phyloP scores from a whole-genome alignment of 305 asterid species.

The Ilex paraguariensis region DNA sequence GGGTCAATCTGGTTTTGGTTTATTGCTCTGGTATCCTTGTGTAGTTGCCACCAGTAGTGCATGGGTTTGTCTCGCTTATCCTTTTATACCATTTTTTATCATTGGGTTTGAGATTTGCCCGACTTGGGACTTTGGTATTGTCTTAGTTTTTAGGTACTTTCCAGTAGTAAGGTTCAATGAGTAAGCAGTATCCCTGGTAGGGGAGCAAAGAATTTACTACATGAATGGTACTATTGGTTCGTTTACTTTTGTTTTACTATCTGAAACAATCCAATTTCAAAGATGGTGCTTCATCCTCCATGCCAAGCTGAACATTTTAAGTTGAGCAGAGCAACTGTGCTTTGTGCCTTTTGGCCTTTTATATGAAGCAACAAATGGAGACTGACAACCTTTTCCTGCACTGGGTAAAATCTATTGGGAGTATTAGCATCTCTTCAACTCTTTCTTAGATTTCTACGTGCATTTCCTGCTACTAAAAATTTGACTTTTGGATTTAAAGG shows the following conservation, averaged over 20 bases:
- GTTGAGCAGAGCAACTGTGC: conserved; percentile 46
- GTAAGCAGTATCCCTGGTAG: conserved; percentile 42
- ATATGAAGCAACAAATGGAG: conserved; percentile 59
- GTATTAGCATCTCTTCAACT: conserved; percentile 57
- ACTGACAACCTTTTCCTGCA: conserved; percentile 44
- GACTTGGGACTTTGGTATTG: conserved; percentile 33
- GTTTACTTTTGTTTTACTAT: conserved; percentile 13
- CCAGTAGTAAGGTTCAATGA: conserved; percentile 31
- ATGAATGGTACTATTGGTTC: conserved; percentile 14
- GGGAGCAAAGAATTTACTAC: conserved; percentile 22
- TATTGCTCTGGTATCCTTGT: conserved; percentile 47
- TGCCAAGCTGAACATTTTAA: conserved; percentile 50
- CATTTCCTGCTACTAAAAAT: conserved; percentile 61
- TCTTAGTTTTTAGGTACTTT: conserved; percentile 48
- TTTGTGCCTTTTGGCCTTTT: conserved; percentile 54
- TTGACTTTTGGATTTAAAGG: conserved; percentile 68
- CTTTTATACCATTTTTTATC: conserved; percentile 29
- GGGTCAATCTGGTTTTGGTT: conserved; percentile 29
- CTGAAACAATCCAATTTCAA: conserved; percentile 33
- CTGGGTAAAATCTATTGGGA: conserved; percentile 71
- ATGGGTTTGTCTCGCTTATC: conserved; percentile 35
- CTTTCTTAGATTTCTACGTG: conserved; percentile 29
- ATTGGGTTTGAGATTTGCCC: conserved; percentile 31
- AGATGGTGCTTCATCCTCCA: conserved; percentile 45
- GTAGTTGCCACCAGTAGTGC: conserved; percentile 13